Conservation (phyloP, 2,329 filamentous ascomycete genomes). For the Parastagonospora avenae region DNA sequence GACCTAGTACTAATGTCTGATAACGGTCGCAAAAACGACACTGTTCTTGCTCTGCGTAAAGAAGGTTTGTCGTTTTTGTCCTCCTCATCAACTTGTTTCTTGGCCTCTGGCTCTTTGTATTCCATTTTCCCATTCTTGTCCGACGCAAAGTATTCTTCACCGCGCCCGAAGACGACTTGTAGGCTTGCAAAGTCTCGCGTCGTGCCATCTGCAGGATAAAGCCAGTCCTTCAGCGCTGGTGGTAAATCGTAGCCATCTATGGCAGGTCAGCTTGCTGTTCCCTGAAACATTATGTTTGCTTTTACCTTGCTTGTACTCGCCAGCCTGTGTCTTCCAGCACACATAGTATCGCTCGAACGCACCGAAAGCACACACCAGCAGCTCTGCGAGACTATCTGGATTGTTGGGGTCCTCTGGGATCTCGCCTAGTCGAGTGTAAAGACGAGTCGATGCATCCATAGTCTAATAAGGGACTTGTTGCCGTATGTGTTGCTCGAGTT, state of each 20-base stretch:
- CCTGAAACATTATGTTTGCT: not conserved
- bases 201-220: conserved; percentile 38
- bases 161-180: conserved; percentile 47
- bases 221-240: conserved; percentile 37
- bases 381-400: conserved; percentile 44
- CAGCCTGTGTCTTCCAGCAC: conserved; percentile 45
- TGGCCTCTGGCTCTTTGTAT: conserved; percentile 39
- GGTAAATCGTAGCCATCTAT: conserved; percentile 46
- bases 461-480: not conserved
- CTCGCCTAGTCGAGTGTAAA: conserved; percentile 39
- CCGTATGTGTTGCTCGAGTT: not conserved
- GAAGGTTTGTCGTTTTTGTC: conserved; percentile 25
- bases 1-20: conserved; percentile 26
- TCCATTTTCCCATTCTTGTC: conserved; percentile 47
- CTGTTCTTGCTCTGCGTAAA: conserved; percentile 34
- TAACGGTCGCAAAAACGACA: conserved; percentile 34
- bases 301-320: conserved; percentile 45
- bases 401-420: conserved; percentile 38
- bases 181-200: conserved; percentile 42
- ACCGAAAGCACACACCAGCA: conserved; percentile 47
- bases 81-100: conserved; percentile 20
- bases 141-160: conserved; percentile 48
- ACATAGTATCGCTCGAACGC: conserved; percentile 49
- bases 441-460: conserved; percentile 38
- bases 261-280: not conserved